Conservation (phyloP, 192 early-diverging fungal species). For the Linnemannia zychae region DNA sequence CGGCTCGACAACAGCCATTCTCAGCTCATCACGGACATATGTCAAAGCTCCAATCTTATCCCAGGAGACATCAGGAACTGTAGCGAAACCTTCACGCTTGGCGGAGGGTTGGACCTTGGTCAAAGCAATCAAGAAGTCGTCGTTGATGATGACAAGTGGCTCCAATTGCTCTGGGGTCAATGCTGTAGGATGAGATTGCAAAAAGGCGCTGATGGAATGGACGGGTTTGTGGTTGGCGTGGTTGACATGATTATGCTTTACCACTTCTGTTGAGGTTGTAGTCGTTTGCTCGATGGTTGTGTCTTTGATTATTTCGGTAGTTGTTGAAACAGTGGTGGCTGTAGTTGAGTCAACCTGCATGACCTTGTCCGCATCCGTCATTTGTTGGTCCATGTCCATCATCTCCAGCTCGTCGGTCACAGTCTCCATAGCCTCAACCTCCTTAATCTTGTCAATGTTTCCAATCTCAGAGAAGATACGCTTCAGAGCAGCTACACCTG, state of each 20-base stretch:
- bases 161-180: constrained; percentile 87
- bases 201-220: constrained; percentile 79
- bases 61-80: constrained; percentile 96
- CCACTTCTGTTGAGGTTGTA: constrained; percentile 3
- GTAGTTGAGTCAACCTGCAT: constrained; percentile 18
- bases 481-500: constrained; percentile 93
- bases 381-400: constrained; percentile 47
- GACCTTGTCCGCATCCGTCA: constrained; percentile 14
- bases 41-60: constrained; percentile 94
- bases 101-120: constrained; percentile 95
- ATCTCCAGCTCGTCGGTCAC: constrained; percentile 53
- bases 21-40: constrained; percentile 90
- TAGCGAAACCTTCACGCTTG: constrained; percentile 99
- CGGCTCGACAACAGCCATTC: constrained; percentile 96
- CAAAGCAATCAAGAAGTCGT: constrained; percentile 89
- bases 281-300: neutral
- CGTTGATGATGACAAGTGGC: constrained; percentile 82
- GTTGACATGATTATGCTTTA: neutral
- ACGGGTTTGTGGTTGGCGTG: constrained; percentile 63
- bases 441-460: constrained; percentile 39
- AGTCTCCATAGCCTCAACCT: constrained; percentile 27
- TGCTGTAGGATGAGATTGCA: constrained; percentile 77
- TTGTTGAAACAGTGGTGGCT: constrained; percentile 34
- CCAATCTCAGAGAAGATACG: constrained; percentile 73
- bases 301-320: constrained; percentile 24